Percentiles rank a stretch among this genome's conserved stretches.
Evolutionary conservation across 2,329 filamentous ascomycete genomes (phyloP).

Genomic region (Ceratocystis eucalypticola): DNA sequence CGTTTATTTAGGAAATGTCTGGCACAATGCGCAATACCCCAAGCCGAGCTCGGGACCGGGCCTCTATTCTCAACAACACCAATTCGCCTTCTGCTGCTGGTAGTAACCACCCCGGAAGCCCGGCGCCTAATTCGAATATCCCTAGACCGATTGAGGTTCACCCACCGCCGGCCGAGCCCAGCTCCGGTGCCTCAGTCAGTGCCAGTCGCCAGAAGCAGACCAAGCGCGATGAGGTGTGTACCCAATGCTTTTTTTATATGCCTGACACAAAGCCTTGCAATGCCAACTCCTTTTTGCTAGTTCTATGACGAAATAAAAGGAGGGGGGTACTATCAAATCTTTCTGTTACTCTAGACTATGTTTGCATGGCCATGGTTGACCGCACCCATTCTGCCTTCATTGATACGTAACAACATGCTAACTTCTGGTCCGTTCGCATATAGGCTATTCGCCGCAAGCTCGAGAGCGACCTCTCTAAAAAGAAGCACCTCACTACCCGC

Average conservation of each 20-base stretch:
- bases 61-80: constrained; percentile 31
- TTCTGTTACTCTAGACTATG: background rate
- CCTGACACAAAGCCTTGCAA: background rate
- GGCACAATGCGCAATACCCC: constrained; percentile 59
- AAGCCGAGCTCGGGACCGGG: constrained; percentile 45
- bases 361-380: background rate
- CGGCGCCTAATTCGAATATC: constrained; percentile 46
- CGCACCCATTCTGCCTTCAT: background rate
- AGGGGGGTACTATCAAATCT: background rate
- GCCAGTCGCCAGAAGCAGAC: constrained; percentile 91
- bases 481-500: constrained; percentile 68
- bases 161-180: constrained; percentile 43
- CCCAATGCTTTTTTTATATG: background rate
- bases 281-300: background rate
- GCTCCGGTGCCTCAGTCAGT: constrained; percentile 50
- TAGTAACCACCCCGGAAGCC: constrained; percentile 43
- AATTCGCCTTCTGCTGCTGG: constrained; percentile 6
- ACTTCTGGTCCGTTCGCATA: constrained; percentile 16
- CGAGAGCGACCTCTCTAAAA: constrained; percentile 95
- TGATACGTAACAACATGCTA: constrained; percentile 12
- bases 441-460: constrained; percentile 95
- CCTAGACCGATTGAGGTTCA: constrained; percentile 59
- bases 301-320: constrained; percentile 1
- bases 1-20: constrained; percentile 30
- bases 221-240: constrained; percentile 90